Evolutionary conservation across 805 yeast genomes (phyloP), one percentile per base, ranked within the genome.

Genomic region (Cyberlindnera mycetangii): DNA sequence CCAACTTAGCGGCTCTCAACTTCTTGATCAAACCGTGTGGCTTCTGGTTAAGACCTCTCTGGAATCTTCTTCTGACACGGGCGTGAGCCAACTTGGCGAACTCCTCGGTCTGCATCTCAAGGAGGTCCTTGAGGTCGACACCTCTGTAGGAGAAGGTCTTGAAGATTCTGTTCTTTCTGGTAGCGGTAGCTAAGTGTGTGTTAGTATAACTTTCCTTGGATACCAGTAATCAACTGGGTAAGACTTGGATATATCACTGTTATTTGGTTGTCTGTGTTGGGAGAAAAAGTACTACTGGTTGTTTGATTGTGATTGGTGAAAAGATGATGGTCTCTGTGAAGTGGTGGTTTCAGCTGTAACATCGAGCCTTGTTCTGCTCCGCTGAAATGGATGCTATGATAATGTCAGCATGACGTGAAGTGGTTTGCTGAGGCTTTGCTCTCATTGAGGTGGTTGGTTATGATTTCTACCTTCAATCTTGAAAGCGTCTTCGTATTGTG

Each of bases 21-120:
- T 93, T 93, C 81, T 86, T 89, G 76, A 92, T 83, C 75, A 93
- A 83, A 74, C 93, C 92, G 83, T 82, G 83, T 76, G 96, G 95
- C 80, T 88, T 89, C 73, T 86, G 73, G 71, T 86, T 90, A 68
- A 92, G 81, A 79, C 98, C 98, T 80, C 96, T 86, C 74, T 89
- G 86, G 79, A 92, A 89, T 85, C 96, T 90, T 88, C 99, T 88
- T 85, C 98, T 92, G 71, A 92, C 97, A 81, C 99, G 89, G 69
- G 99, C 95, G 70, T 85, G 89, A 70, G 96, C 89, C 71, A 93
- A 81, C 75, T 92, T 86, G 75, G 92, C 84, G 78, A 93, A 93
- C 69, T 93, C 97, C 79, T 92, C 97, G 66, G 89, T 87, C 74
- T 88, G 78, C 82, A 92, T 78, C 75, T 86, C 93, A 71, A 92